Evolutionary conservation across 1,139 yeast species (phyloP).

Genomic region (Saccharomyces hybrid): DNA sequence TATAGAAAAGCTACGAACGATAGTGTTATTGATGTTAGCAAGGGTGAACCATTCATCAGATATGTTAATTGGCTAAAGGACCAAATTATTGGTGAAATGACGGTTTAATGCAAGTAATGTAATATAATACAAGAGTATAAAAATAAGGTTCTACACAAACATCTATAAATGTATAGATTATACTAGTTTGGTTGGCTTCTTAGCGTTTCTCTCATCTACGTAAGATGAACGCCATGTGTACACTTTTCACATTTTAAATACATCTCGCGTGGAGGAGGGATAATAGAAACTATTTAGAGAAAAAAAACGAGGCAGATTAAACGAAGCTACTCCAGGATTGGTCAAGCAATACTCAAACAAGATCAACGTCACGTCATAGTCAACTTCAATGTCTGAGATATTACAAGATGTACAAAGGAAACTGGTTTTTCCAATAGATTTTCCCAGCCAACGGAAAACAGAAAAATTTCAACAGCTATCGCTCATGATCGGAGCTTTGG

Average conservation of each 20-base stretch:
- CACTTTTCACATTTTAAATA: background rate
- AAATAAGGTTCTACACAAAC: background rate
- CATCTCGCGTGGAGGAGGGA: background rate
- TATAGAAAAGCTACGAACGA: slow-evolving; percentile 10
- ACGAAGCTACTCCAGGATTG: background rate
- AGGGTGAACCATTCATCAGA: slow-evolving; percentile 13
- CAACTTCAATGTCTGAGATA: slow-evolving; percentile 13
- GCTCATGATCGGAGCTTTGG: slow-evolving; percentile 16
- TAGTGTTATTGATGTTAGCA: slow-evolving; percentile 7
- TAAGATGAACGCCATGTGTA: background rate
- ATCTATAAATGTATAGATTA: background rate
- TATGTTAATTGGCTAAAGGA: slow-evolving; percentile 19
- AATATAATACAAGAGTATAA: background rate
- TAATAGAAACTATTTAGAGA: background rate
- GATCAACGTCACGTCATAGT: background rate
- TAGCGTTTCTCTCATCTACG: background rate
- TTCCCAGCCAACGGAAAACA: slow-evolving; percentile 20
- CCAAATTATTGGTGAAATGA: slow-evolving; percentile 13
- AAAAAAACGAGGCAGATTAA: background rate
- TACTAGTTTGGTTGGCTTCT: background rate
- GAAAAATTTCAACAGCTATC: slow-evolving; percentile 12
- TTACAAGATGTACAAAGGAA: slow-evolving; percentile 22
- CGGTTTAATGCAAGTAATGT: slow-evolving; percentile 3
- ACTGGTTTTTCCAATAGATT: slow-evolving; percentile 29
- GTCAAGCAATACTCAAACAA: background rate